Evolutionary conservation across 2,329 filamentous ascomycete genomes (phyloP).

Genomic region (Fusarium sp.): DNA sequence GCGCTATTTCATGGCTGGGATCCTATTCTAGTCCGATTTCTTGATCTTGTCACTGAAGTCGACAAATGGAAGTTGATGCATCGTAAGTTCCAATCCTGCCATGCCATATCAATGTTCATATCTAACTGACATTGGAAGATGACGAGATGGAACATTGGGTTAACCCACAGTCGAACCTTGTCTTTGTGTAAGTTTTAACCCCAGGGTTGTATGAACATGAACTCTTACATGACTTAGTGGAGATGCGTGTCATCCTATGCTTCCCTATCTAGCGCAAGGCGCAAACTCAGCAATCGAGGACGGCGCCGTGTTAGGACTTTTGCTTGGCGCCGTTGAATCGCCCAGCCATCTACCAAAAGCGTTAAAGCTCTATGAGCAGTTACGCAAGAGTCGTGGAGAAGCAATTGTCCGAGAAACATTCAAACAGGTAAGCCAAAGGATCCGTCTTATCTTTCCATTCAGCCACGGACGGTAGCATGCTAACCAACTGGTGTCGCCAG

Average conservation of each 20-base stretch:
- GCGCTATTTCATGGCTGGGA: constrained; percentile 17
- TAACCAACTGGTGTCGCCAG: constrained; percentile 21
- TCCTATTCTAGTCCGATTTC: constrained; percentile 16
- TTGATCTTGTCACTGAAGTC: constrained; percentile 10
- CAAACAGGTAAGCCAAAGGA: constrained; percentile 51
- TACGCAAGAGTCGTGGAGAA: constrained; percentile 63
- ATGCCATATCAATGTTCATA: neutral
- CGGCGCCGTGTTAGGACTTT: constrained; percentile 71
- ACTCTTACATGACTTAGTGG: constrained; percentile 53
- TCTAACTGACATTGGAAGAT: constrained; percentile 47
- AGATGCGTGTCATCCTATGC: constrained; percentile 74
- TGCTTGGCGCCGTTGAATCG: constrained; percentile 65
- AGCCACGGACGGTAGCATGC: accelerated
- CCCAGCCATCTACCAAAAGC: constrained; percentile 62
- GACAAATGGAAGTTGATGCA: constrained; percentile 25
- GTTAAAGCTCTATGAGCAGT: constrained; percentile 59
- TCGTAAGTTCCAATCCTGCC: neutral
- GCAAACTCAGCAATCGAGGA: constrained; percentile 78
- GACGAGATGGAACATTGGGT: constrained; percentile 68
- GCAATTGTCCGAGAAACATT: constrained; percentile 74
- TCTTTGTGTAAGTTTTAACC: constrained; percentile 56
- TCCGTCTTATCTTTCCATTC: neutral
- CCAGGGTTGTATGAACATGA: neutral
- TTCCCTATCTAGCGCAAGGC: constrained; percentile 74
- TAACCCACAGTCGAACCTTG: constrained; percentile 64